Conservation (phyloP, 805 yeast species). For the Candida qinlingensis region DNA sequence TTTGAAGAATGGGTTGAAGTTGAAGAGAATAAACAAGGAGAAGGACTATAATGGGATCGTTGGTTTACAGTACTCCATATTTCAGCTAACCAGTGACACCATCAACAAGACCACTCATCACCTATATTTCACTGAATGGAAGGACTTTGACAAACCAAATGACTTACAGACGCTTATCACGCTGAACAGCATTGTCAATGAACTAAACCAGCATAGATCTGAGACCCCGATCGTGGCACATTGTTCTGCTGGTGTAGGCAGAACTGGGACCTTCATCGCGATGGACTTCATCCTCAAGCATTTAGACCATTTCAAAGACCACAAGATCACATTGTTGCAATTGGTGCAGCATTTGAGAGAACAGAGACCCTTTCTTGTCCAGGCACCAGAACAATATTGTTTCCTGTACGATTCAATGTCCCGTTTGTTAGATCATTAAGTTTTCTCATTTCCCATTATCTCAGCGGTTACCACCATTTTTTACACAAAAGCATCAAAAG, state of each 20-base stretch:
- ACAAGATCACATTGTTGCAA: slow-evolving; percentile 6
- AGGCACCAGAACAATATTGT: slow-evolving; percentile 40
- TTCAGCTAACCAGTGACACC: slow-evolving; percentile 7
- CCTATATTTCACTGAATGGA: slow-evolving; percentile 75
- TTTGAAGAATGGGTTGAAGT: slow-evolving; percentile 4
- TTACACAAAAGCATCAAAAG: slow-evolving; percentile 1
- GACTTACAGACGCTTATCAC: slow-evolving; percentile 30
- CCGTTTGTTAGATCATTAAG: background rate
- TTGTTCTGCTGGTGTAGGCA: slow-evolving; percentile 96
- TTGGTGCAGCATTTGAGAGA: slow-evolving; percentile 36
- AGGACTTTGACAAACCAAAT: slow-evolving; percentile 67
- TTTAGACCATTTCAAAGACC: background rate
- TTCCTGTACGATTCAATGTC: slow-evolving; percentile 37
- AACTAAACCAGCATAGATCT: slow-evolving; percentile 15
- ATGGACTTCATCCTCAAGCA: slow-evolving; percentile 35
- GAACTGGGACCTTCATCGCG: slow-evolving; percentile 85
- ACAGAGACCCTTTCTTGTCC: slow-evolving; percentile 46
- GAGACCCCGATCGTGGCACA: slow-evolving; percentile 60
- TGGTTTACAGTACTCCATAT: slow-evolving; percentile 18
- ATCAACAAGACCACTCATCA: slow-evolving; percentile 45
- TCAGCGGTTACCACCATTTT: background rate
- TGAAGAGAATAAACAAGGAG: background rate
- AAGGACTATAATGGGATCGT: slow-evolving; percentile 11
- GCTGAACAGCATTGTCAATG: slow-evolving; percentile 26
- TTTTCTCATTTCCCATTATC: background rate